Percentiles rank a stretch among this genome's conserved stretches.
These are phyloP conservation scores for Coemansia sp. DNA, from an alignment of 192 early-diverging fungal species.

Conservation along the genomic window DNA sequence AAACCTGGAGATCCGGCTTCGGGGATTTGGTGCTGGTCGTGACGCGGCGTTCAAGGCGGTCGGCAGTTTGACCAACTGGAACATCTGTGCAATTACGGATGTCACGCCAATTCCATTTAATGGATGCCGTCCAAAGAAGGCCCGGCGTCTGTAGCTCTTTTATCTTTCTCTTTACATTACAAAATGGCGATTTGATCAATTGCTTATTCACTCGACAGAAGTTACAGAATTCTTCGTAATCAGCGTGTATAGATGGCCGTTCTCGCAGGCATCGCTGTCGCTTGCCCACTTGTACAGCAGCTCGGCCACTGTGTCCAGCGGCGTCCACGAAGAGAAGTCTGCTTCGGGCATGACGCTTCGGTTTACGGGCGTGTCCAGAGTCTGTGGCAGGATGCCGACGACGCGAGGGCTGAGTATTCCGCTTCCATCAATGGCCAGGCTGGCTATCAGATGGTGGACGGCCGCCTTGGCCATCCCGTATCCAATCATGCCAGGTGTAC, in stretches of 20 bases:
- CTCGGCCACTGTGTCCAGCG: constrained; percentile 66
- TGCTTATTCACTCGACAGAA: constrained; percentile 10
- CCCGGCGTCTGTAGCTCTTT: constrained; percentile 70
- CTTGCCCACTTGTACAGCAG: constrained; percentile 37
- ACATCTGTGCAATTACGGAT: constrained; percentile 75
- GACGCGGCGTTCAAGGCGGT: constrained; percentile 91
- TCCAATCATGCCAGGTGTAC: constrained; percentile 80
- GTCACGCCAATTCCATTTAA: constrained; percentile 88
- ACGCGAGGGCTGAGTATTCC: constrained; percentile 78
- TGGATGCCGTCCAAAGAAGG: constrained; percentile 88
- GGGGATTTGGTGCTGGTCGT: constrained; percentile 88
- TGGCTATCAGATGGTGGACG: constrained; percentile 85
- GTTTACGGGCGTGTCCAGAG: constrained; percentile 90
- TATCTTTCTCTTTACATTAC: background rate
- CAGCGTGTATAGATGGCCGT: constrained; percentile 37
- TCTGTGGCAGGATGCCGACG: constrained; percentile 68
- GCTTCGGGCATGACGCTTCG: constrained; percentile 81
- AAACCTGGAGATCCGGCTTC: constrained; percentile 75
- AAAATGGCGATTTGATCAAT: background rate
- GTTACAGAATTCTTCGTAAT: constrained; percentile 26
- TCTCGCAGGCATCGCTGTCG: constrained; percentile 19
- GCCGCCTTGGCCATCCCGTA: constrained; percentile 94
- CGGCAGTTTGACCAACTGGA: constrained; percentile 70
- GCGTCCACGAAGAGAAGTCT: constrained; percentile 84
- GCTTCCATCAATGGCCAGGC: constrained; percentile 62